phyloP scores from a whole-genome alignment of 345 rosid species.

The Melaleuca alternifolia region DNA sequence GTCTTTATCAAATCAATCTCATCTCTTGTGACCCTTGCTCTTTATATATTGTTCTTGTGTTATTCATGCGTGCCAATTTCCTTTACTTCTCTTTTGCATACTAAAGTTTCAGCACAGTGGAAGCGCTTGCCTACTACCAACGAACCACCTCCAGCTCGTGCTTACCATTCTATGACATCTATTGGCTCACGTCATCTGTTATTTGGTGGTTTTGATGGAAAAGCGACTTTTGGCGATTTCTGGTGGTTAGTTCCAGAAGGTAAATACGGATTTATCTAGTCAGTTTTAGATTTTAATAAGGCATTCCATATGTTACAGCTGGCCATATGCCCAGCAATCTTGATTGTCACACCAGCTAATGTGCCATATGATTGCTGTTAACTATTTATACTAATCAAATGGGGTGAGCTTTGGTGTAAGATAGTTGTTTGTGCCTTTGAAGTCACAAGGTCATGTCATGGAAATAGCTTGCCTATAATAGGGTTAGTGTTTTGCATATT shows the following conservation, averaged over 20 bases:
- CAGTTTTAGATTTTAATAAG: not conserved
- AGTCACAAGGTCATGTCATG: not conserved
- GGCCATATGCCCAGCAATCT: not conserved
- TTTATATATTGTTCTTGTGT: not conserved
- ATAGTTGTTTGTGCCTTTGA: not conserved
- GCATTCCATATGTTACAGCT: not conserved
- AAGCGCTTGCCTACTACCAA: conserved; percentile 59
- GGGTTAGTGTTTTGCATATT: not conserved
- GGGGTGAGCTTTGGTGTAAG: not conserved
- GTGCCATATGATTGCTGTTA: not conserved
- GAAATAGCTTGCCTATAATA: not conserved
- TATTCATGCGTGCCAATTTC: not conserved
- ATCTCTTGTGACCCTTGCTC: not conserved
- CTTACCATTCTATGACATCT: conserved; percentile 76
- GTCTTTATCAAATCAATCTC: not conserved
- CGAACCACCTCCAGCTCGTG: conserved; percentile 87
- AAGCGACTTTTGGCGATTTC: conserved; percentile 75
- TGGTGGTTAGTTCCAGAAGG: conserved; percentile 99
- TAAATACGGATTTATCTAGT: conserved; percentile 13
- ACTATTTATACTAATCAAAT: not conserved
- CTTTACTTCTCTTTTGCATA: not conserved
- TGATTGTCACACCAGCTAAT: not conserved
- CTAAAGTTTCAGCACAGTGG: conserved; percentile 89
- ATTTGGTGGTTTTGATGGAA: conserved; percentile 96
- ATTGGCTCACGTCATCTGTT: conserved; percentile 72